Evolutionary conservation across 139 green algal genomes (phyloP), one percentile per base, ranked within the genome.

Genomic region (Medakamo hakoo): DNA sequence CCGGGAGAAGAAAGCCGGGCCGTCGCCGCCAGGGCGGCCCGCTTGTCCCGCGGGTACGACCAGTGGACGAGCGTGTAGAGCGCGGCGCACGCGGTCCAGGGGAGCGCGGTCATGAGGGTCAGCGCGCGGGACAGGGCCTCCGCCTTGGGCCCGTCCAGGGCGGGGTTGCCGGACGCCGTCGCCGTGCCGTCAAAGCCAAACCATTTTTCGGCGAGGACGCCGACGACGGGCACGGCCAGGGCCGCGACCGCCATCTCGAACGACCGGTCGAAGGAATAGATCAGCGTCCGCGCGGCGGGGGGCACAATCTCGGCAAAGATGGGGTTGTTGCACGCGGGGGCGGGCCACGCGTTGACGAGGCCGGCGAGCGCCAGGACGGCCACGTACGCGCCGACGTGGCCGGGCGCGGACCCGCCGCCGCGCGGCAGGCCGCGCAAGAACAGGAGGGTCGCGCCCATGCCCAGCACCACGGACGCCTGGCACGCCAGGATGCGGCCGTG

Each of bases 251-350:
- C 69, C 48, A 73, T 68, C 58, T 89, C 82, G 57, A 89, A 84
- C 58, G 66, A 83, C 1, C 82, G 61, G 69, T 90, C 83, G 56
- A 89, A 90, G 2, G 78, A 72, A 55, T 86, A 90, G 26, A 89
- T 70, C 24, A 85, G 60, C 22, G 70, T 80, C 26, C 82, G 69
- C 68, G 80, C 30, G 55, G 79, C 30, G 22, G 65, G 55, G 5
- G 77, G 75, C 23, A 88, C 78, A 49, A 88, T 78, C 69, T 86
- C 79, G 21, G 77, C 76, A 63, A 88, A 88, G 23, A 88, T 71
- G 29, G 81, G 78, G 68, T 76, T 82, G 66, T 82, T 88, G 67
- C 80, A 86, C 49, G 68, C 70, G 30, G 75, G 63, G 27, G 66
- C 64, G 0, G 66, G 58, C 69, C 69, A 75, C 68, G 72, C 81